Percentiles rank a stretch among this genome's conserved stretches.
phyloP scores from a whole-genome alignment of 2,329 filamentous ascomycete genomes.

The Colletotrichum melonis region DNA sequence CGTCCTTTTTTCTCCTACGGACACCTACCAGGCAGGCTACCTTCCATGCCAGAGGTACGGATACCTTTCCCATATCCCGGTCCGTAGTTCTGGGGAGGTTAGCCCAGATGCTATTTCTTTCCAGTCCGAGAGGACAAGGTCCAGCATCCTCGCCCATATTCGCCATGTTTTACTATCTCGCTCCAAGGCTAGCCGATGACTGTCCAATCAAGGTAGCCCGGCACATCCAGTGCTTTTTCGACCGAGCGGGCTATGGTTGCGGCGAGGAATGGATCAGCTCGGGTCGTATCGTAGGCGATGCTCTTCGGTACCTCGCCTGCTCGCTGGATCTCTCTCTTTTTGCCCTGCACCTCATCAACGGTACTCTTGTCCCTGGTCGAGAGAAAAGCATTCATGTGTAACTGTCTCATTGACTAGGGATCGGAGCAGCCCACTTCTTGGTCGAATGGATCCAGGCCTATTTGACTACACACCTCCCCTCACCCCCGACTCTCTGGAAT shows the following conservation, averaged over 20 bases:
- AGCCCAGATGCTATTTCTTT: slow-evolving; percentile 22
- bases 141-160: slow-evolving; percentile 20
- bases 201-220: slow-evolving; percentile 21
- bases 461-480: slow-evolving; percentile 35
- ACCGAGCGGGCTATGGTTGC: slow-evolving; percentile 21
- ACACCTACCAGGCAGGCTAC: too few relatives aligned
- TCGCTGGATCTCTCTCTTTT: not conserved
- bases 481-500: slow-evolving; percentile 33
- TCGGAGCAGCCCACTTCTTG: slow-evolving; percentile 11
- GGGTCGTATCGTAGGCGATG: slow-evolving; percentile 11
- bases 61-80: not conserved
- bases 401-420: slow-evolving; percentile 27
- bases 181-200: slow-evolving; percentile 19
- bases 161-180: slow-evolving; percentile 32
- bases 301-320: not conserved
- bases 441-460: slow-evolving; percentile 20
- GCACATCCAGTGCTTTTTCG: slow-evolving; percentile 19
- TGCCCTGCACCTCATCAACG: not conserved
- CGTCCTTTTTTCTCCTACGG: too few relatives aligned
- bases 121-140: slow-evolving; percentile 7
- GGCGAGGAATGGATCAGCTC: slow-evolving; percentile 33
- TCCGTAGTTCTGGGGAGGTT: slow-evolving; percentile 7
- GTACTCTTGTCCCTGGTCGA: slow-evolving; percentile 19
- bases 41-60: too few relatives aligned
- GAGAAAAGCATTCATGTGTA: slow-evolving; percentile 12